Conservation (phyloP, 768 basidiomycete genomes). For the Pleurotus platypus region DNA sequence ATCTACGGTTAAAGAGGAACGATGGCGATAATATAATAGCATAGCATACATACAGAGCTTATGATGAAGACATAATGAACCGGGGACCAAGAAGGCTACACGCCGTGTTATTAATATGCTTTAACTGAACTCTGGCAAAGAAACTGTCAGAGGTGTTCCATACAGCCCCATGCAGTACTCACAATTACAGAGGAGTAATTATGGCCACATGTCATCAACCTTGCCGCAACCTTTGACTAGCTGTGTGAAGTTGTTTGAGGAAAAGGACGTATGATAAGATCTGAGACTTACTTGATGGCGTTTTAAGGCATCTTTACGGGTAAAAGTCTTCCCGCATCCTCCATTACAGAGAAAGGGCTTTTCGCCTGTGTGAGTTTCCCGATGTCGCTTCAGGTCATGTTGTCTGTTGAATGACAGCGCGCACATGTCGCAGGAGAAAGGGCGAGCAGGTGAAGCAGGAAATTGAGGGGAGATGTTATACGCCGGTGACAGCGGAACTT, state of each 20-base stretch:
- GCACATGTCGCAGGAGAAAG: conserved; percentile 70
- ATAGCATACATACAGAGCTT: neutral
- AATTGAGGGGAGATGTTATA: conserved; percentile 42
- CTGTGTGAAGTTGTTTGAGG: conserved; percentile 30
- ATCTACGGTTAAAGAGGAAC: no score
- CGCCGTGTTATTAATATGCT: conserved; percentile 12
- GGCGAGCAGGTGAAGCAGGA: conserved; percentile 55
- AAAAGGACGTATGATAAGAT: conserved; percentile 8
- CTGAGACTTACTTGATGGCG: conserved; percentile 68
- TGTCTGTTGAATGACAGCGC: conserved; percentile 81
- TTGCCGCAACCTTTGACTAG: conserved; percentile 78
- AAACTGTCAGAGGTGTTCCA: no score
- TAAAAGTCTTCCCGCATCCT: conserved; percentile 84
- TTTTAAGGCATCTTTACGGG: conserved; percentile 82
- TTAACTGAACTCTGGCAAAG: neutral
- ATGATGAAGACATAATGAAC: neutral
- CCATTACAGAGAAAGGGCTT: conserved; percentile 83
- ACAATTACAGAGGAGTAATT: conserved; percentile 5
- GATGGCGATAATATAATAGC: no score
- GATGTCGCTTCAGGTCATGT: conserved; percentile 81
- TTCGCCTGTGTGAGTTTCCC: conserved; percentile 82
- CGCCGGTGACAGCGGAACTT: conserved; percentile 31
- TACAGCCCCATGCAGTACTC: neutral
- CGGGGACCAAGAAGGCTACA: conserved; percentile 13
- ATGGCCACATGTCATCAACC: conserved; percentile 51